Percentiles rank a stretch among this genome's conserved stretches.
Conservation (phyloP, 2,329 filamentous ascomycete species). For the Clonostachys rhizophaga region DNA sequence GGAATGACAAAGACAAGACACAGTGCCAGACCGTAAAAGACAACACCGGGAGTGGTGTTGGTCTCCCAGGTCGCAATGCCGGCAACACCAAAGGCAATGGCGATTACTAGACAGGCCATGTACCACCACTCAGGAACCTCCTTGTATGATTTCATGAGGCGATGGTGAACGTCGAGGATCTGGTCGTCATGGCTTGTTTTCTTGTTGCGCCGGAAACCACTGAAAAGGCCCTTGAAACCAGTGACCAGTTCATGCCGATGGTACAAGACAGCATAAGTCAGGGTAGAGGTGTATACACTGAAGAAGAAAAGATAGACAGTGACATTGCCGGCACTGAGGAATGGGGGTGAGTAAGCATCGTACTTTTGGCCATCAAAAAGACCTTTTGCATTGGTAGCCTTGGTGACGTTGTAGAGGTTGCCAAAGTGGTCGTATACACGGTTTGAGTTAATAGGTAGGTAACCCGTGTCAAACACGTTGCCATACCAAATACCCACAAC, state of each 20-base stretch:
- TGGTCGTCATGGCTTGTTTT: slow-evolving; percentile 21
- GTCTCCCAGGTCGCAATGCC: slow-evolving; percentile 44
- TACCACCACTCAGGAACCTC: slow-evolving; percentile 55
- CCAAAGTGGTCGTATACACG: slow-evolving; percentile 44
- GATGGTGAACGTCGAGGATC: slow-evolving; percentile 38
- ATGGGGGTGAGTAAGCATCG: slow-evolving; percentile 44
- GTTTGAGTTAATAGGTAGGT: slow-evolving; percentile 48
- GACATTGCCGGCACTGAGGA: slow-evolving; percentile 43
- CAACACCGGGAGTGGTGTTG: slow-evolving; percentile 42
- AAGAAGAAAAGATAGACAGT: slow-evolving; percentile 52
- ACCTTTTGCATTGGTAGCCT: slow-evolving; percentile 31
- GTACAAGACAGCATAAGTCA: slow-evolving; percentile 46
- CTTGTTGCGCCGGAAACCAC: slow-evolving; percentile 33
- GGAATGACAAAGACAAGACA: slow-evolving; percentile 46
- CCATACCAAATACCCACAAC: slow-evolving; percentile 53
- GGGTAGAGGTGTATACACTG: slow-evolving; percentile 44
- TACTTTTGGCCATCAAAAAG: slow-evolving; percentile 41
- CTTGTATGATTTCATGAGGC: slow-evolving; percentile 39
- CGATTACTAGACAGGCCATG: slow-evolving; percentile 29
- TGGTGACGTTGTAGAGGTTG: slow-evolving; percentile 38
- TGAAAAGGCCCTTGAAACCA: slow-evolving; percentile 41
- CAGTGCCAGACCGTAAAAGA: slow-evolving; percentile 44
- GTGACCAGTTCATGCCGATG: slow-evolving; percentile 45
- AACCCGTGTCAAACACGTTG: slow-evolving; percentile 52
- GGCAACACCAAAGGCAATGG: slow-evolving; percentile 38